phyloP scores from a whole-genome alignment of 352 stramenopile genomes.

The Phytophthora rubi region DNA sequence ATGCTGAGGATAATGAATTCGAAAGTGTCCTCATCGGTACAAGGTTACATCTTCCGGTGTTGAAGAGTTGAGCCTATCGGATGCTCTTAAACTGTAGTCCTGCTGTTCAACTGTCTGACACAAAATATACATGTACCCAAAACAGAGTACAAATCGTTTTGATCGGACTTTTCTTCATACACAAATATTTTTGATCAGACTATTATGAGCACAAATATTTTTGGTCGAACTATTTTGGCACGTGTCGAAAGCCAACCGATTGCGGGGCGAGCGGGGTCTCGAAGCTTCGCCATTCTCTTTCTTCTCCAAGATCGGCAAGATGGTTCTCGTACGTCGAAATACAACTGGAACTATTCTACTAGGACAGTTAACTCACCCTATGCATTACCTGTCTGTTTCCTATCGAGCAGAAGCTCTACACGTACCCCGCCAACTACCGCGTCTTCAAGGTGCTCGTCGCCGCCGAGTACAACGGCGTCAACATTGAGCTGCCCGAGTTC shows the following conservation, averaged over 20 bases:
- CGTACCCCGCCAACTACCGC: conserved; percentile 90
- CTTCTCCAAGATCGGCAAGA: conserved; percentile 30
- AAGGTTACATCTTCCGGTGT: no score
- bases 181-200: no score
- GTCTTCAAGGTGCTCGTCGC: conserved; percentile 96
- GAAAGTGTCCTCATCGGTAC: no score
- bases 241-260: background rate
- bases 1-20: no score
- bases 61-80: no score
- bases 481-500: conserved; percentile 85
- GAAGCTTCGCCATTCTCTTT: conserved; percentile 15
- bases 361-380: background rate
- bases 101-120: no score
- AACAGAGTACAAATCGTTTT: no score
- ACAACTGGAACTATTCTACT: background rate
- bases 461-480: conserved; percentile 92
- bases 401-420: conserved; percentile 82
- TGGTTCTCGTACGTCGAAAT: conserved; percentile 17
- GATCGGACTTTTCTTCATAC: no score
- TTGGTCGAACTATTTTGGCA: background rate
- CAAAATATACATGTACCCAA: no score
- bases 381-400: background rate
- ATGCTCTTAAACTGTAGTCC: no score
- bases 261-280: background rate
- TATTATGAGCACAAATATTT: background rate